A percentile compares a stretch with the other conserved stretches of the same genome.
Conservation (phyloP, 2,329 filamentous ascomycete genomes). For the Ascochyta rabiei region DNA sequence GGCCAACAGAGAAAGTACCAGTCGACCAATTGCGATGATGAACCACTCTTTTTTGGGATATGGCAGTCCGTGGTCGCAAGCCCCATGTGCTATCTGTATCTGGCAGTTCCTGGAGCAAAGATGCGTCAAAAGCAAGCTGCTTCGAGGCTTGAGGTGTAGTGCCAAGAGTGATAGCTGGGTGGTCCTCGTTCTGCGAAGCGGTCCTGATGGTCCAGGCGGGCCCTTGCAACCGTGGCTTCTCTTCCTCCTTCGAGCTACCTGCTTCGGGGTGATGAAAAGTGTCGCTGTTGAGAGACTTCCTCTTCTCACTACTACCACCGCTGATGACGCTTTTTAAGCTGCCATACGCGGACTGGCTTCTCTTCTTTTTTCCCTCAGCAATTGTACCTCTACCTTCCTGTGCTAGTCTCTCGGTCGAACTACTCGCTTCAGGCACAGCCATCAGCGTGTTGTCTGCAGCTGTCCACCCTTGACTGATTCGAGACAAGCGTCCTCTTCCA, state of each 20-base stretch:
- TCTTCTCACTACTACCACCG: slow-evolving; percentile 42
- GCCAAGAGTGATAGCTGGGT: slow-evolving; percentile 43
- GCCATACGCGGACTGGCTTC: slow-evolving; percentile 47
- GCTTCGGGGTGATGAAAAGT: slow-evolving; percentile 28
- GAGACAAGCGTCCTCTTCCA: slow-evolving; percentile 40
- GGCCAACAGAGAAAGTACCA: slow-evolving; percentile 23
- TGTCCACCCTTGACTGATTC: slow-evolving; percentile 42
- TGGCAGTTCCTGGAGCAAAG: slow-evolving; percentile 33
- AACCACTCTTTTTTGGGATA: slow-evolving; percentile 14
- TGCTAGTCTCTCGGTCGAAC: slow-evolving; percentile 51
- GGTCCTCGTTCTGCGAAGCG: slow-evolving; percentile 29
- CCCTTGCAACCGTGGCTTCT: slow-evolving; percentile 20
- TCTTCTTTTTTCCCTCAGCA: slow-evolving; percentile 32
- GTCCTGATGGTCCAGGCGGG: slow-evolving; percentile 40
- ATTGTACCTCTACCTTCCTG: slow-evolving; percentile 32
- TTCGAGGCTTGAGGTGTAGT: slow-evolving; percentile 44
- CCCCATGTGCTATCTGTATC: slow-evolving; percentile 11
- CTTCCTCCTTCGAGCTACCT: slow-evolving; percentile 15
- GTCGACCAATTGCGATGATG: slow-evolving; percentile 35
- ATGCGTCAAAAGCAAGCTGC: slow-evolving; percentile 43
- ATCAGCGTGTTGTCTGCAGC: slow-evolving; percentile 50
- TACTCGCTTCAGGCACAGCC: slow-evolving; percentile 56
- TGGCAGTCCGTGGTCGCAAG: slow-evolving; percentile 19
- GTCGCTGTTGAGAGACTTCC: slow-evolving; percentile 30
- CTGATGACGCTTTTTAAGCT: slow-evolving; percentile 49